These are phyloP conservation scores for Emmonsiellopsis sp. DNA, from an alignment of 2,329 filamentous ascomycete species.

Conservation along the genomic window DNA sequence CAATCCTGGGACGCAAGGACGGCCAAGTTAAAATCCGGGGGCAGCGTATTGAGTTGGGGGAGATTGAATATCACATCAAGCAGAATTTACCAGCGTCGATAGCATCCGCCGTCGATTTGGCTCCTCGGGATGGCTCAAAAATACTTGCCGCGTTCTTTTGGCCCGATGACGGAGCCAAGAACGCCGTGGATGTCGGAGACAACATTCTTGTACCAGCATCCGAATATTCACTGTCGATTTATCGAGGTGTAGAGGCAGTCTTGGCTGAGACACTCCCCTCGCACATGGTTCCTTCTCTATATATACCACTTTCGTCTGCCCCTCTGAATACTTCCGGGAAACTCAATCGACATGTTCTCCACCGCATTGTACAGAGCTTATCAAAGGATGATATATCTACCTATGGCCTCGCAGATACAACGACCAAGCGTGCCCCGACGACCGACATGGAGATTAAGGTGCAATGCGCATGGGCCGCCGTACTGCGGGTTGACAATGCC, in stretches of 20 bases:
- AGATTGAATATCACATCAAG: constrained; percentile 63
- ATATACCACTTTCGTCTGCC: constrained; percentile 28
- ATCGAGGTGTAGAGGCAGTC: background rate
- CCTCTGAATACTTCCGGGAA: constrained; percentile 32
- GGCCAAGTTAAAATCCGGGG: constrained; percentile 78
- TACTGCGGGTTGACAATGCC: constrained; percentile 27
- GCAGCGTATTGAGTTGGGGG: constrained; percentile 72
- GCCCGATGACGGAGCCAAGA: background rate
- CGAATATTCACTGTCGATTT: background rate
- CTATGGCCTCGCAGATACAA: background rate
- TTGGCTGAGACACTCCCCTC: constrained; percentile 9
- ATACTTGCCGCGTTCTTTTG: background rate
- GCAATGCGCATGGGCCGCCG: constrained; percentile 28
- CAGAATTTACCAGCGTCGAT: constrained; percentile 2
- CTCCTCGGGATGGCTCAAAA: background rate
- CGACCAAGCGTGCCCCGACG: constrained; percentile 13
- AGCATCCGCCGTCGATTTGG: background rate
- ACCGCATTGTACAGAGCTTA: background rate
- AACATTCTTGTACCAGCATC: background rate
- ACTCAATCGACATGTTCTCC: constrained; percentile 17
- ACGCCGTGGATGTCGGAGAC: background rate
- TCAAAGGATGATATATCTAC: background rate
- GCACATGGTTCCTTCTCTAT: constrained; percentile 28
- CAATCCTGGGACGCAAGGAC: constrained; percentile 70
- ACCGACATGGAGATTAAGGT: constrained; percentile 21